Base-by-base conservation (phyloP, 305 asterid genomes). In the Plantago lanceolata region DNA sequence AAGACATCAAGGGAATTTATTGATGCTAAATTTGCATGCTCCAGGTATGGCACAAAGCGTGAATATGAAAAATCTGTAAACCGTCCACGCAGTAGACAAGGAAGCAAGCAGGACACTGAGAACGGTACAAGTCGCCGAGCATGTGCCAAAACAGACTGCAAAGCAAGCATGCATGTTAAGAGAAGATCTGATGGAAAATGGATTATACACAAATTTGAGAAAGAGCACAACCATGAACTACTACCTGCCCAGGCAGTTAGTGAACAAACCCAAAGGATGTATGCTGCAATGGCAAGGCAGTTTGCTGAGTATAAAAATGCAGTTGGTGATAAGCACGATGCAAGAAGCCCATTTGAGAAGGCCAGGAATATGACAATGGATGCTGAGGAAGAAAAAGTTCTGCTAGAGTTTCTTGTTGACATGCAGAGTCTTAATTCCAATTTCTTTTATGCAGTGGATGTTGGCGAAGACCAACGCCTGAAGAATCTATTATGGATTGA, bases 111-210 rank as follows among this genome's bases (percentile, higher is more conserved):
- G 79, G 97, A 87, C 58, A 68, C 86, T 16, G 97, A 92, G 55
- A 89, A 83, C 80, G 90, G 90, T 64, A 81, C 98, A 16, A 88
- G 96, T 59, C 85, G 98, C n/a, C 79, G 97, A 58, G 88, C 93
- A 53, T 92, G 98, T 78, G 73, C 95, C 12, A 90, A 90, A 77
- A 90, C 96, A 63, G 96, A 90, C 75, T 90, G 97, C 83, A 90
- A 90, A 76, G 97, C 97, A 20, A 87, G 96, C 72, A 90, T 90
- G 97, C 97, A 90, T 52, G 97, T 90, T 45, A 90, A 90, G 85
- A 80, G 97, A 79, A 82, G 90, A 68, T 81, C 87, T 0, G 97
- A 90, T 59, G 93, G 97, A 68, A 90, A 88, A 74, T 90, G 97
- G 97, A 84, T 82, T 54, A 90, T 90, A 35, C 97, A 90, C 65